phyloP scores from a whole-genome alignment of 208 protist species.

The Wallacemonas sp. region DNA sequence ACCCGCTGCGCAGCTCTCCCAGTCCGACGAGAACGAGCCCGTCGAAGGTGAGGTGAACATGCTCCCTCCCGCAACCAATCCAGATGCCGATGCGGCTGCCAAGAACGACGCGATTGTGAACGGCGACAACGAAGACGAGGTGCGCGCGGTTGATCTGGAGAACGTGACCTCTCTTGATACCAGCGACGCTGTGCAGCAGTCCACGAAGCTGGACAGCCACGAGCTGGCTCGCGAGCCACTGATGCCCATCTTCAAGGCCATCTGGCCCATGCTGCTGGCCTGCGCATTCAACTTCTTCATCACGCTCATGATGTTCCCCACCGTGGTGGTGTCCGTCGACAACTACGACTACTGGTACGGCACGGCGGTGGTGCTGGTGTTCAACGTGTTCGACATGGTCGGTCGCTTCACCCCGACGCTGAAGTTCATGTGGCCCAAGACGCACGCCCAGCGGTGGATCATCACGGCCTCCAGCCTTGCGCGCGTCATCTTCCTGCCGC shows the following conservation, averaged over 20 bases:
- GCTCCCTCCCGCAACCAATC: background rate
- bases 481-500: slow-evolving; percentile 53
- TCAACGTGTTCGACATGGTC: slow-evolving; percentile 55
- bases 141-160: background rate
- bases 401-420: slow-evolving; percentile 51
- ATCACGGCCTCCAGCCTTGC: slow-evolving; percentile 39
- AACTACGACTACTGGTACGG: slow-evolving; percentile 54
- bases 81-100: slow-evolving; percentile 3
- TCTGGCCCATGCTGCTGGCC: slow-evolving; percentile 43
- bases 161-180: background rate
- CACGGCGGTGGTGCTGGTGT: slow-evolving; percentile 55
- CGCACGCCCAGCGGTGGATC: slow-evolving; percentile 33
- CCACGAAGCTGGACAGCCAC: slow-evolving; percentile 20
- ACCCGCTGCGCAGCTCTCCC: background rate
- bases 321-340: slow-evolving; percentile 43
- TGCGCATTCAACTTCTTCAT: slow-evolving; percentile 53
- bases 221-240: slow-evolving; percentile 20
- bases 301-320: slow-evolving; percentile 64
- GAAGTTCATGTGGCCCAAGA: slow-evolving; percentile 35
- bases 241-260: slow-evolving; percentile 18
- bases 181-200: background rate
- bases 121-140: background rate
- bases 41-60: slow-evolving; percentile 9
- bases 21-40: slow-evolving; percentile 1
- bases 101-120: slow-evolving; percentile 11